Base-by-base conservation (phyloP, 129 eudicot species). In the Saposhnikovia divaricata region DNA sequence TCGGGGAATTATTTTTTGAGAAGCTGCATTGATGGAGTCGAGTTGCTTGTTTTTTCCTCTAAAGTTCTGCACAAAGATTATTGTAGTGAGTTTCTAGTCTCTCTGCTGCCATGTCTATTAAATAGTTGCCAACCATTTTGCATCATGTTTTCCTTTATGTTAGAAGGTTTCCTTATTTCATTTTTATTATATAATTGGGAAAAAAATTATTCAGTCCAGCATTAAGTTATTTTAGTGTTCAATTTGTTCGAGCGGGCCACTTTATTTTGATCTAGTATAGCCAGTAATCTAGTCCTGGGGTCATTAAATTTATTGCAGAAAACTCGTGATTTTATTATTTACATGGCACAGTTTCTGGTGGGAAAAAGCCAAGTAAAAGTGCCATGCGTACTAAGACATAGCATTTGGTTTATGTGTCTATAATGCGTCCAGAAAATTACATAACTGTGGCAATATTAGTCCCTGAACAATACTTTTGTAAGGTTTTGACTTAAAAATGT, bases 41-140 rank as follows among this genome's bases (percentile, higher is more conserved):
- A 89, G 83, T 81, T 93, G 76, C 78, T 89, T 50, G 85, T 93
- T 28, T 78, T 91, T 69, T 39, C 90, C 46, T 93, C 91, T 85
- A 77, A 81, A 81, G 53, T 61, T 61, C 34, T 61, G 69, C 69
- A 61, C 9, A 83, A 76, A 31, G 42, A 68, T 14, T 34, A 82
- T 92, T 82, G 23, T 83, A 82, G 97, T 93, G 76, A 85, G 86
- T 72, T 44, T 37, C 25, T n/a, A 19, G 27, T 44, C 76, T 72
- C 15, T 40, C 13, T 19, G 50, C 31, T 72, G 5, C 48, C 34
- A 19, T 4, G 27, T 72, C 34, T 72, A 72, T 21, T 42, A 42
- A 18, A 39, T 39, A 10, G 42, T 1, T 72, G 34, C 1, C 2
- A 2, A 21, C 3, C 3, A 0, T 72, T 42, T 39, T 72, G 27